Percentiles rank a stretch among this genome's conserved stretches.
Evolutionary conservation across 2,329 filamentous ascomycete species (phyloP).

Genomic region (Curvularia sp.): DNA sequence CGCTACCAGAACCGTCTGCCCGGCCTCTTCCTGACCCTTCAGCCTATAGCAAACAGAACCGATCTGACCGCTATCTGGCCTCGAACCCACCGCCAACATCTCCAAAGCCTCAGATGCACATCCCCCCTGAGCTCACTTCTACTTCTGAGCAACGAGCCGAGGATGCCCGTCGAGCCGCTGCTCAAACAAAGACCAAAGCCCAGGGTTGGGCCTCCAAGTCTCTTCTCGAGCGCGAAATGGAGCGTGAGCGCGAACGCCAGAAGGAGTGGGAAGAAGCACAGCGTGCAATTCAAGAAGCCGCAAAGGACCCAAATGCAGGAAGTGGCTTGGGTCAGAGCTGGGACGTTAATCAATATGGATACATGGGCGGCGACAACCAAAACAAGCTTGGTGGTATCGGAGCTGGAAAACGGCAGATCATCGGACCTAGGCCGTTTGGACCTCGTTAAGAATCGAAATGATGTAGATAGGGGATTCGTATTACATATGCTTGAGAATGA

Average conservation of each 20-base stretch:
- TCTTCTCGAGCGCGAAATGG: slow-evolving; percentile 80
- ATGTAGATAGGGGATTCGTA: neutral
- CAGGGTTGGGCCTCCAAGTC: slow-evolving; percentile 71
- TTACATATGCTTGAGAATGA: neutral
- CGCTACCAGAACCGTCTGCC: slow-evolving; percentile 53
- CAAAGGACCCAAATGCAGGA: slow-evolving; percentile 64
- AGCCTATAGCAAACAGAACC: slow-evolving; percentile 45
- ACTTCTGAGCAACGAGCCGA: slow-evolving; percentile 69
- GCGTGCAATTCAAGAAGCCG: slow-evolving; percentile 65
- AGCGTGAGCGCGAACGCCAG: slow-evolving; percentile 77
- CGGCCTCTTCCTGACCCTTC: slow-evolving; percentile 46
- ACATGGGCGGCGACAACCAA: slow-evolving; percentile 76
- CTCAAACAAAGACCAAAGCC: slow-evolving; percentile 67
- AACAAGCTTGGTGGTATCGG: slow-evolving; percentile 66
- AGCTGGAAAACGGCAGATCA: slow-evolving; percentile 75
- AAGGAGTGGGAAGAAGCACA: slow-evolving; percentile 82
- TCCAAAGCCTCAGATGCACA: slow-evolving; percentile 51
- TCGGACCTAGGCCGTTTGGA: slow-evolving; percentile 73
- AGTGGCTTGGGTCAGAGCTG: slow-evolving; percentile 73
- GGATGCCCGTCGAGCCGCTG: slow-evolving; percentile 65
- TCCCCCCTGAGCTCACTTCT: slow-evolving; percentile 61
- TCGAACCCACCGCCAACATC: slow-evolving; percentile 60
- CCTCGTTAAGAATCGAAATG: slow-evolving; percentile 18
- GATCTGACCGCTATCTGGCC: slow-evolving; percentile 66
- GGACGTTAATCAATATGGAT: slow-evolving; percentile 81